These are phyloP conservation scores for Coniella lustricola DNA, from an alignment of 2,329 filamentous ascomycete genomes.

Conservation along the genomic window DNA sequence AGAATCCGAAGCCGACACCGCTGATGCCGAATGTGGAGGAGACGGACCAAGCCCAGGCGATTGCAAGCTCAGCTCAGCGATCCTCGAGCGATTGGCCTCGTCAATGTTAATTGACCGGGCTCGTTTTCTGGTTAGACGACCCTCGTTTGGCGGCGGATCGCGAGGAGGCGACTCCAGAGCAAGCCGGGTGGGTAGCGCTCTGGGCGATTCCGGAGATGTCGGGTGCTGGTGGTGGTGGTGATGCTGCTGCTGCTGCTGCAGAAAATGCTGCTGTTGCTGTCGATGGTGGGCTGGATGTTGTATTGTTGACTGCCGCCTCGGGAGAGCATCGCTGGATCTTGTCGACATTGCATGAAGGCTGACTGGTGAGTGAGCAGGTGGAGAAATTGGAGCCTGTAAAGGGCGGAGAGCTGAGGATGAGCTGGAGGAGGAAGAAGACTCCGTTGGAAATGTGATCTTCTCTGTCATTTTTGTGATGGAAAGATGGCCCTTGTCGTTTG, in stretches of 20 bases:
- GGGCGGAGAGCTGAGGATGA: too few species aligned
- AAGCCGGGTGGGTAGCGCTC: not conserved
- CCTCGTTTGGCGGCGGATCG: conserved; percentile 1
- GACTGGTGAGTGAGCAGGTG: conserved; percentile 7
- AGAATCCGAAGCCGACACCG: conserved; percentile 30
- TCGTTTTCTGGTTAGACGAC: conserved; percentile 32
- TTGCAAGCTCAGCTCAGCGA: conserved; percentile 28
- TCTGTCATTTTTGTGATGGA: conserved; percentile 15
- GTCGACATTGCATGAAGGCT: conserved; percentile 17
- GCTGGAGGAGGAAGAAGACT: conserved; percentile 13
- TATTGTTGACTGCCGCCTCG: conserved; percentile 9
- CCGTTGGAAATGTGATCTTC: conserved; percentile 15
- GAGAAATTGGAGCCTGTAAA: conserved; percentile 11
- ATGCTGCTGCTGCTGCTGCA: not conserved
- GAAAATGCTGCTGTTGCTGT: not conserved
- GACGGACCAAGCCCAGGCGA: conserved; percentile 25
- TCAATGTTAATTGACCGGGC: conserved; percentile 38
- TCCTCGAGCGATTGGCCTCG: conserved; percentile 33
- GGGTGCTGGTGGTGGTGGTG: not conserved
- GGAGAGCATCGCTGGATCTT: conserved; percentile 16
- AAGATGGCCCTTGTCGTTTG: conserved; percentile 1
- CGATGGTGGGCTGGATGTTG: conserved; percentile 1
- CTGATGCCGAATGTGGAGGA: conserved; percentile 16
- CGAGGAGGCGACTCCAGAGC: not conserved
- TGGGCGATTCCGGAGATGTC: too few species aligned